A percentile compares a stretch with the other conserved stretches of the same genome.
Evolutionary conservation across 2,329 filamentous ascomycete genomes (phyloP).

Genomic region (Xylariaceae sp.): DNA sequence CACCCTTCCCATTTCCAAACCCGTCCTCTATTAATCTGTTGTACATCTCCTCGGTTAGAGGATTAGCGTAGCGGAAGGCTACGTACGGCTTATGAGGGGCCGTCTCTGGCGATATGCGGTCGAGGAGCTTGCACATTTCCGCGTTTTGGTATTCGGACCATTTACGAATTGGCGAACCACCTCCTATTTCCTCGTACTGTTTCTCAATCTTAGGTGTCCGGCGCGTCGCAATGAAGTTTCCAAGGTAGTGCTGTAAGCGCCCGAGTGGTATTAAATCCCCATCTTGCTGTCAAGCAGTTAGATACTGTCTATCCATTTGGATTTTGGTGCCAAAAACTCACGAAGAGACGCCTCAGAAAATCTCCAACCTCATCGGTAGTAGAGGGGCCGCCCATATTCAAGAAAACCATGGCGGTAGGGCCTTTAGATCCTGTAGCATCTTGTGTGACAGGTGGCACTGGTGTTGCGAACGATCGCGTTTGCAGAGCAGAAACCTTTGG

Average conservation of each 20-base stretch:
- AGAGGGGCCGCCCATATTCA: constrained; percentile 97
- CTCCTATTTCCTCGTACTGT: constrained; percentile 92
- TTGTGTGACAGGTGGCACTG: constrained; percentile 74
- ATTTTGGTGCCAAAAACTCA: constrained; percentile 39
- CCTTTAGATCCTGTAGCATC: constrained; percentile 67
- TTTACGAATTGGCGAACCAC: constrained; percentile 95
- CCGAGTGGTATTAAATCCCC: constrained; percentile 94
- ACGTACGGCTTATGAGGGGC: constrained; percentile 97
- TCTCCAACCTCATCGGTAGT: constrained; percentile 82
- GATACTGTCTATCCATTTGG: neutral
- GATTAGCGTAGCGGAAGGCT: constrained; percentile 91
- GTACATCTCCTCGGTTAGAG: constrained; percentile 94
- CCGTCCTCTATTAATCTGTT: constrained; percentile 77
- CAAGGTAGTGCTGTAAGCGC: constrained; percentile 83
- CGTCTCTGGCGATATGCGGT: constrained; percentile 84
- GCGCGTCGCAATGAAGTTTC: constrained; percentile 77
- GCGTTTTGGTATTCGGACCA: constrained; percentile 94
- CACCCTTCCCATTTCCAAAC: constrained; percentile 85
- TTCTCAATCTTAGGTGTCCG: constrained; percentile 95
- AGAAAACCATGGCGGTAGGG: constrained; percentile 95
- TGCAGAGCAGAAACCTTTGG: constrained; percentile 26
- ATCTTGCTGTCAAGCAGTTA: constrained; percentile 61
- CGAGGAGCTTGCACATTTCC: constrained; percentile 97
- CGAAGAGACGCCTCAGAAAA: constrained; percentile 89
- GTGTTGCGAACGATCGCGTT: constrained; percentile 52